Base-by-base conservation (phyloP, 2,329 filamentous ascomycete species). In the Aspergillus tanneri region DNA sequence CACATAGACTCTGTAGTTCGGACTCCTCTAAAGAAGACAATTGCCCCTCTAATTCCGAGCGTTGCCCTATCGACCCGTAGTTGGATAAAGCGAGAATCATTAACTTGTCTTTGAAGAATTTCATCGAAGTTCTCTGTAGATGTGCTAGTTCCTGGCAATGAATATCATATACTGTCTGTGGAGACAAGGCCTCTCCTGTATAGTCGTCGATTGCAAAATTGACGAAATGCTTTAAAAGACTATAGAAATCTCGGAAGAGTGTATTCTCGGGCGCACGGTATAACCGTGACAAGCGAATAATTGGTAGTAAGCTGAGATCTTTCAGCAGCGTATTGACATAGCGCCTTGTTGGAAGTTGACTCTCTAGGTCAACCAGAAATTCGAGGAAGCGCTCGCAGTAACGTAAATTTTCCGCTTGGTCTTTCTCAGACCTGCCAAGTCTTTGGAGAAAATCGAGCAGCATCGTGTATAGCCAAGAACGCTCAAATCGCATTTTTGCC, bases 381-480 rank as follows among this genome's bases (percentile, higher is more conserved):
- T 99, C 93, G 43, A 93, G 72, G 54, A 97, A 92, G n/a, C 91
- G 83, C 69, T 97, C 92, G 66, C 90, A 95, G 69, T 96, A 99
- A 2, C 83, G 72, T 16, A 90, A 67, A 57, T 87, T 84, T 24
- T 90, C 86, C 70, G 69, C 53, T 47, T 62, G 59, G 16, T 64
- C 58, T 43, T 67, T 65, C 12, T 68, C 68, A 10, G 60, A 23
- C 3, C 77, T 74, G 65, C 95, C 88, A 8, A 96, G 72, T 45
- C 86, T 77, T 52, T 84, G 79, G 23, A 96, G 66, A 60, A 97
- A 96, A 62, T 95, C 87, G 24, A 96, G 71, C 0, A 93, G 75
- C 58, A 97, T 77, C 3, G 88, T 86, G 64, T 90, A 96, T 9
- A 99, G 78, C 95, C 93, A 99, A 36, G 88, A 88, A 46, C 95